These are phyloP conservation scores for Phellinidium pouzarii DNA, from an alignment of 1,284 basidiomycete species.

Conservation along the genomic window DNA sequence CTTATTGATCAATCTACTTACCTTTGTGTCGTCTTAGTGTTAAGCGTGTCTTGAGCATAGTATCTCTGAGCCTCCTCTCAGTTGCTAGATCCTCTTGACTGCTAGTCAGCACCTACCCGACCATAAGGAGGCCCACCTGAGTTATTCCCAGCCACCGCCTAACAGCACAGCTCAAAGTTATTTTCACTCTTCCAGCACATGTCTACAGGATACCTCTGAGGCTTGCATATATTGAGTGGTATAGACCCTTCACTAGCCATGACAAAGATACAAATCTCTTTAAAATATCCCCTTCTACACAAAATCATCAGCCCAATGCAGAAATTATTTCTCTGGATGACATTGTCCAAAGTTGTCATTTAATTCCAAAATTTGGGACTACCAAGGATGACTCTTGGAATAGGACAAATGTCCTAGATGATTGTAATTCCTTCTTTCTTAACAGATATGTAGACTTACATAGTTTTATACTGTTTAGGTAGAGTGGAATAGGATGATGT, in stretches of 20 bases:
- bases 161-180: too few relatives aligned
- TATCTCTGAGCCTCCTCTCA: too few relatives aligned
- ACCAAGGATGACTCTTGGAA: neutral
- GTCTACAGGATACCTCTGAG: neutral
- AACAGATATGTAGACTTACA: neutral
- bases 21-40: too few relatives aligned
- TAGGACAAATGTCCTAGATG: neutral
- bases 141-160: too few relatives aligned
- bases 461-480: neutral
- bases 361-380: neutral
- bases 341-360: neutral
- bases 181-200: too few relatives aligned
- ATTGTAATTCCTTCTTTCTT: neutral
- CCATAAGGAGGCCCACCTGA: too few relatives aligned
- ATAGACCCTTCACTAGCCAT: neutral
- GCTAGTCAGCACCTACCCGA: too few relatives aligned
- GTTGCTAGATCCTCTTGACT: too few relatives aligned
- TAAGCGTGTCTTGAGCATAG: too few relatives aligned
- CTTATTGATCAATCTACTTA: too few relatives aligned
- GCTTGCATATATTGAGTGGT: neutral
- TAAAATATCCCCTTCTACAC: neutral
- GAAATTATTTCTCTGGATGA: neutral
- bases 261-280: neutral
- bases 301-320: neutral
- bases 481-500: too few relatives aligned